Evolutionary conservation across 441 rosid species (phyloP).

Genomic region (Dalechampia spathulata): DNA sequence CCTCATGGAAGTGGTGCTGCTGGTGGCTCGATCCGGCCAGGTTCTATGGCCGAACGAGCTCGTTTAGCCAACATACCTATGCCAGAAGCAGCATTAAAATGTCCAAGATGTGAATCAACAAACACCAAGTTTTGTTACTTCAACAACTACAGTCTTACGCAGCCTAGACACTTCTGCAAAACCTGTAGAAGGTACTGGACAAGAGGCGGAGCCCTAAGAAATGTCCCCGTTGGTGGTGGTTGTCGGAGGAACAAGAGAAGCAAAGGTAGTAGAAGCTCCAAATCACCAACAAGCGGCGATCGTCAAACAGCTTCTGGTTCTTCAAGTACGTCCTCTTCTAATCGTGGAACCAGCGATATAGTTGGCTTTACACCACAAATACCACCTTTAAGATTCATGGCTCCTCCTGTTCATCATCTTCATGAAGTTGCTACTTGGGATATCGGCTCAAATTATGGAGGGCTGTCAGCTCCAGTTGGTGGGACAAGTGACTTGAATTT

Average conservation of each 20-base stretch:
- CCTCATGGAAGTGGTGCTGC: constrained; percentile 47
- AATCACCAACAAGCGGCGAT: constrained; percentile 37
- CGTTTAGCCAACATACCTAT: constrained; percentile 69
- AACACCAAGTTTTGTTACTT: constrained; percentile 95
- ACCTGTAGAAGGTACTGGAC: constrained; percentile 98
- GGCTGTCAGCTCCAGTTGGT: constrained; percentile 31
- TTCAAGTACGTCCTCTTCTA: constrained; percentile 32
- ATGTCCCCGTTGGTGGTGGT: constrained; percentile 89
- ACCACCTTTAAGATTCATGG: constrained; percentile 55
- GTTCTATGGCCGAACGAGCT: constrained; percentile 90
- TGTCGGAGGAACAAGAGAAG: constrained; percentile 81
- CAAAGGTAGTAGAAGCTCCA: constrained; percentile 50
- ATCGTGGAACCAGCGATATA: constrained; percentile 34
- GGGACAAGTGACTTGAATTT: constrained; percentile 41
- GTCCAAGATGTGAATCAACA: constrained; percentile 90
- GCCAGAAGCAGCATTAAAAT: constrained; percentile 68
- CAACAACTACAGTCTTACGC: constrained; percentile 92
- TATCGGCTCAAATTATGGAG: constrained; percentile 47
- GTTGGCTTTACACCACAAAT: constrained; percentile 44
- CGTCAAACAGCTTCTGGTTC: constrained; percentile 35
- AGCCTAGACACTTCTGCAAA: constrained; percentile 97
- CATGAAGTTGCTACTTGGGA: constrained; percentile 41
- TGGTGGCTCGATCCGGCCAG: constrained; percentile 70
- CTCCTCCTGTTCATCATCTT: constrained; percentile 39
- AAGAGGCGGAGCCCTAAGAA: constrained; percentile 80